Conservation (phyloP, 768 basidiomycete genomes). For the Coprinopsis sp. region DNA sequence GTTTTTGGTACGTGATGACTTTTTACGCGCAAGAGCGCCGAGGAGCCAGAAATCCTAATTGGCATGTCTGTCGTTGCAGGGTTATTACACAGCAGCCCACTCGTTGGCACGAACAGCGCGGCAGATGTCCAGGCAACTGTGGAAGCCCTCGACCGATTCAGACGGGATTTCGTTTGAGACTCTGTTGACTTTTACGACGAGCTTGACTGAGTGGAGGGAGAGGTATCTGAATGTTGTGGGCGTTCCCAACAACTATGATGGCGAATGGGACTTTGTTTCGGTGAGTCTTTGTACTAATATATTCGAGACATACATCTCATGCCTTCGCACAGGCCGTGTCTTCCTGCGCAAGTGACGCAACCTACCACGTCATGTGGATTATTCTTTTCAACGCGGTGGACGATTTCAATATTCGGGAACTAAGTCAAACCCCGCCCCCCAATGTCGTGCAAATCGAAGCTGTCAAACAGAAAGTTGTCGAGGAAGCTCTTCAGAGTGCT, state of each 20-base stretch:
- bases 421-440: constrained; percentile 42
- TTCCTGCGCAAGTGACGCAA: constrained; percentile 78
- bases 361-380: constrained; percentile 92
- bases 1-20: constrained; percentile 58
- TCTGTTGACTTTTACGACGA: constrained; percentile 50
- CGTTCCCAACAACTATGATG: constrained; percentile 79
- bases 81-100: constrained; percentile 80
- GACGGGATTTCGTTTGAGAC: constrained; percentile 72
- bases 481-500: constrained; percentile 83
- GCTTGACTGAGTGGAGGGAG: constrained; percentile 70
- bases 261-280: constrained; percentile 86
- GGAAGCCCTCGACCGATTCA: constrained; percentile 71
- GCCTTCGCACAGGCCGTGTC: constrained; percentile 37
- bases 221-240: constrained; percentile 74
- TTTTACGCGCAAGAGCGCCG: no score
- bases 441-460: constrained; percentile 53
- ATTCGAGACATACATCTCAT: constrained; percentile 6
- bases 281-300: constrained; percentile 26
- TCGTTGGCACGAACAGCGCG: constrained; percentile 81
- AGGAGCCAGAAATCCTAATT: constrained; percentile 6
- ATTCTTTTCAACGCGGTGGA: constrained; percentile 76
- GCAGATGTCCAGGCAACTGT: constrained; percentile 75
- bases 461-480: constrained; percentile 63
- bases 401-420: constrained; percentile 78
- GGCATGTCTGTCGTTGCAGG: constrained; percentile 39